Percentiles rank a stretch among this genome's conserved stretches.
These are phyloP conservation scores for Asterophora lycoperdoides DNA, from an alignment of 768 basidiomycete genomes.

Conservation along the genomic window DNA sequence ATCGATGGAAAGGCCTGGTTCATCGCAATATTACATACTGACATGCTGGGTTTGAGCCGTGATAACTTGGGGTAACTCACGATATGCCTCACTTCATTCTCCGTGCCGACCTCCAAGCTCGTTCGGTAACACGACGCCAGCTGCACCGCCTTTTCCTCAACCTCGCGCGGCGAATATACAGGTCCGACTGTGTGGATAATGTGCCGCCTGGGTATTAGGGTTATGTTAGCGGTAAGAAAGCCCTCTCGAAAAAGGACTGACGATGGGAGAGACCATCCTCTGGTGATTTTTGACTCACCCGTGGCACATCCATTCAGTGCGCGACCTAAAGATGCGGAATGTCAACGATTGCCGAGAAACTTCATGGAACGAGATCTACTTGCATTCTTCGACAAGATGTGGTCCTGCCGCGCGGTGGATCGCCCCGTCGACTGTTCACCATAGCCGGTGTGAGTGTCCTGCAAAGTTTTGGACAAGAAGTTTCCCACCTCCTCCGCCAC, in stretches of 20 bases:
- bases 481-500: constrained; percentile 70
- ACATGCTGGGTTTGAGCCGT: not conserved
- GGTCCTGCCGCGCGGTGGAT: constrained; percentile 76
- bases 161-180: constrained; percentile 43
- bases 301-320: constrained; percentile 63
- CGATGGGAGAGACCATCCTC: constrained; percentile 74
- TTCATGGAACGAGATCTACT: constrained; percentile 17
- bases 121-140: constrained; percentile 66
- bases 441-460: not conserved
- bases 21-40: not conserved
- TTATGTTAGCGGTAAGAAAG: too few species aligned
- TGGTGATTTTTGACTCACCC: constrained; percentile 77
- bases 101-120: constrained; percentile 58
- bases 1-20: constrained; percentile 74
- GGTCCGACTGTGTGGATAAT: constrained; percentile 85
- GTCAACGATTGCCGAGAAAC: constrained; percentile 1
- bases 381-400: constrained; percentile 66
- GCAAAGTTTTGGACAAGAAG: not conserved
- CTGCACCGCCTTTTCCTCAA: constrained; percentile 43
- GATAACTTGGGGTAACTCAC: constrained; percentile 36
- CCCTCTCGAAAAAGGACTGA: constrained; percentile 38
- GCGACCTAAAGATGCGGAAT: constrained; percentile 41
- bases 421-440: constrained; percentile 65
- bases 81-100: constrained; percentile 58
- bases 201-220: constrained; percentile 52